phyloP scores from a whole-genome alignment of 2,329 filamentous ascomycete species.

The Rhynchosporium graminicola region DNA sequence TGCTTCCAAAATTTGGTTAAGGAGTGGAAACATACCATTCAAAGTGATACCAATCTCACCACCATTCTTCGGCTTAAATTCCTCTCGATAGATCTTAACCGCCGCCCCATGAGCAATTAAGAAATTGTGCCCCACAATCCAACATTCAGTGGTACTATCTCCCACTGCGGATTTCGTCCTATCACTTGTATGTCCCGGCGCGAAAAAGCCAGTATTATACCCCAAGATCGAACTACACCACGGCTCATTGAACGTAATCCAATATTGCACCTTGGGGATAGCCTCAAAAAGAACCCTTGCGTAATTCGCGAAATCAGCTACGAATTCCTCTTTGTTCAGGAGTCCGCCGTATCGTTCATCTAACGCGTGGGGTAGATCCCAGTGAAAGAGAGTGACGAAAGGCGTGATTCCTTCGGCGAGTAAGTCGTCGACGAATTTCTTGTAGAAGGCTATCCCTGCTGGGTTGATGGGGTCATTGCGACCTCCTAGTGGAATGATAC shows the following conservation, averaged over 20 bases:
- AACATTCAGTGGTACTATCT: constrained; percentile 75
- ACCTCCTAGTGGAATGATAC: constrained; percentile 83
- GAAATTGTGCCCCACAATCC: constrained; percentile 80
- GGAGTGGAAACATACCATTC: constrained; percentile 59
- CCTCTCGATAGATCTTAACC: constrained; percentile 79
- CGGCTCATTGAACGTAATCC: constrained; percentile 91
- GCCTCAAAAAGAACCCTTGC: constrained; percentile 74
- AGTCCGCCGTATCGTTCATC: constrained; percentile 81
- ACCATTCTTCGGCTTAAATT: constrained; percentile 71
- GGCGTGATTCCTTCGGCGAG: constrained; percentile 75
- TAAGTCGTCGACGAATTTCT: constrained; percentile 76
- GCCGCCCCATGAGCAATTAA: constrained; percentile 78
- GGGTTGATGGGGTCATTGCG: constrained; percentile 81
- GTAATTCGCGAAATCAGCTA: constrained; percentile 78
- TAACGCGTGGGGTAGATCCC: constrained; percentile 80
- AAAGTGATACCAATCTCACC: constrained; percentile 86
- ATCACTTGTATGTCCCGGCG: constrained; percentile 80
- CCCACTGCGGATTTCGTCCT: constrained; percentile 69
- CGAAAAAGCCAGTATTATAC: constrained; percentile 76
- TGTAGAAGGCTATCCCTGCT: constrained; percentile 75
- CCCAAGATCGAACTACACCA: constrained; percentile 83
- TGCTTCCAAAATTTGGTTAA: not conserved
- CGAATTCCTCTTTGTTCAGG: constrained; percentile 79
- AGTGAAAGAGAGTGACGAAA: constrained; percentile 83
- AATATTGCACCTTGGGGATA: constrained; percentile 77